These are phyloP conservation scores for Auricularia cornea DNA, from an alignment of 768 basidiomycete species.

Conservation along the genomic window DNA sequence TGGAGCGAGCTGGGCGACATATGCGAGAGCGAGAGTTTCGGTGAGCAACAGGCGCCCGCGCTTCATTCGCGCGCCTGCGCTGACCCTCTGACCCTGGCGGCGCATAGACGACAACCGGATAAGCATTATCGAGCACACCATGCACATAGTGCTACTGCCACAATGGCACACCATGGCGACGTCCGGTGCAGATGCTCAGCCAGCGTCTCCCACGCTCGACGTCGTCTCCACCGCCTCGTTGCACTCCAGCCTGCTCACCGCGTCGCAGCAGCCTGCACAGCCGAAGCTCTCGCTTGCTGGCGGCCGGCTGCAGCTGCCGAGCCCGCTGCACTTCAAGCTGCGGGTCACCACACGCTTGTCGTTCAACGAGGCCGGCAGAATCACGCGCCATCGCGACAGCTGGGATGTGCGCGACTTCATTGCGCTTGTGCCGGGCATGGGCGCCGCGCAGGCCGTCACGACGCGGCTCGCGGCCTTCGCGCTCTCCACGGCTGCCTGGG, in stretches of 20 bases:
- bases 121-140: conserved; percentile 70
- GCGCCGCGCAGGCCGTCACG: conserved; percentile 59
- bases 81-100: background rate
- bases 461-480: conserved; percentile 53
- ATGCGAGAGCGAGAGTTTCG: conserved; percentile 72
- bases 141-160: conserved; percentile 69
- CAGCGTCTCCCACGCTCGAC: conserved; percentile 12
- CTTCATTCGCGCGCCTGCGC: background rate
- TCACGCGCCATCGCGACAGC: conserved; percentile 71
- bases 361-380: conserved; percentile 76
- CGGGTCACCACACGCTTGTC: conserved; percentile 63
- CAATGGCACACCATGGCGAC: conserved; percentile 45
- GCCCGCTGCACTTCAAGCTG: conserved; percentile 66
- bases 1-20: conserved; percentile 73
- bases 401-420: conserved; percentile 77
- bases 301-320: conserved; percentile 50
- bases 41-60: conserved; percentile 27
- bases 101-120: conserved; percentile 62
- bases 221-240: conserved; percentile 20
- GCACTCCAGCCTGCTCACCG: conserved; percentile 10
- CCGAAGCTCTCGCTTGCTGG: conserved; percentile 41
- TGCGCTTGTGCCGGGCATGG: conserved; percentile 61
- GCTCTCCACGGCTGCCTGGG: conserved; percentile 32
- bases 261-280: conserved; percentile 7
- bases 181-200: background rate